These are phyloP conservation scores for Cichorium intybus DNA, from an alignment of 140 eudicot species.

Conservation along the genomic window DNA sequence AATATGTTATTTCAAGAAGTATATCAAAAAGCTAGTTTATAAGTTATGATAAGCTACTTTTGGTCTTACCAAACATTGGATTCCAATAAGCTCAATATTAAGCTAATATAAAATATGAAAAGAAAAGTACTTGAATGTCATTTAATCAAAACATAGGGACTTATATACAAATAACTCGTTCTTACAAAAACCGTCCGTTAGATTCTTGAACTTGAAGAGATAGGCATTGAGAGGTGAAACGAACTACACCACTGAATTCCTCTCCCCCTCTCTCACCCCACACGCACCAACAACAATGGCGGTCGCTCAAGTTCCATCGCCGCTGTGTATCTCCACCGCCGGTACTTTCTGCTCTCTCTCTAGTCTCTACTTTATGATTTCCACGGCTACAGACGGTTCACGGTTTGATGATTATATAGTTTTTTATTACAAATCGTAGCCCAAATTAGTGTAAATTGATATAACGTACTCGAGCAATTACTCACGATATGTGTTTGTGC, in stretches of 20 bases:
- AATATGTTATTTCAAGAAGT: too few relatives aligned
- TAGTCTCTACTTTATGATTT: neutral
- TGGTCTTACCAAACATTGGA: too few relatives aligned
- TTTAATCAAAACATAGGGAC: neutral
- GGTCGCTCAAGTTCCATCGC: constrained; percentile 40
- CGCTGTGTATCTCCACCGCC: constrained; percentile 32
- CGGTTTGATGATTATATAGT: constrained; percentile 1
- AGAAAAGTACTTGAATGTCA: neutral
- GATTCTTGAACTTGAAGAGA: constrained; percentile 2
- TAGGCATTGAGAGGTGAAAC: constrained; percentile 38
- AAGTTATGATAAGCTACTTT: too few relatives aligned
- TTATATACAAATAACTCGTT: constrained; percentile 1
- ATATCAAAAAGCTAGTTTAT: too few relatives aligned
- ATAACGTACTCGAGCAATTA: constrained; percentile 9
- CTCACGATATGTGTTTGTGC: neutral
- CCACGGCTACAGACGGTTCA: neutral
- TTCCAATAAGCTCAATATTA: too few relatives aligned
- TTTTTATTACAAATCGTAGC: neutral
- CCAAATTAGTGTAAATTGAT: neutral
- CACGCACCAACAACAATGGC: constrained; percentile 33
- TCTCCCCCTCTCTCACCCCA: neutral
- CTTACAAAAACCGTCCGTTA: neutral
- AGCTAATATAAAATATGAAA: neutral
- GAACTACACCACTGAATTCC: neutral
- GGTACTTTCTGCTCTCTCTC: constrained; percentile 25